A percentile compares a stretch with the other conserved stretches of the same genome.
phyloP scores from a whole-genome alignment of 148 eudicot genomes.

The Chenopodium formosanum region DNA sequence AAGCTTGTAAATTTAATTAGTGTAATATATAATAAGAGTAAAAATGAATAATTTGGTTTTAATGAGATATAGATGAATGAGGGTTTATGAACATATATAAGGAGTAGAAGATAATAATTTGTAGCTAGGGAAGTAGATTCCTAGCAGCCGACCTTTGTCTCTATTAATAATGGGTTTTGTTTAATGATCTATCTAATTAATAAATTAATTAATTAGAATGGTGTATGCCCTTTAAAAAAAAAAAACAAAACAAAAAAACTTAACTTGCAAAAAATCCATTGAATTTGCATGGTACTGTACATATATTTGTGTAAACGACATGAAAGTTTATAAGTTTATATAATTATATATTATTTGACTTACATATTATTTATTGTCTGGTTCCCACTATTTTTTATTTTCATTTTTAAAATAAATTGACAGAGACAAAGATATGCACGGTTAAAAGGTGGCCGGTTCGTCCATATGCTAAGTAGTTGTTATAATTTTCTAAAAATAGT shows the following conservation, averaged over 20 bases:
- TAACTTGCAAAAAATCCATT: conserved; percentile 14
- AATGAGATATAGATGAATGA: conserved; percentile 10
- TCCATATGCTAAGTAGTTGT: conserved; percentile 12
- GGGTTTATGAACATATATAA: conserved; percentile 25
- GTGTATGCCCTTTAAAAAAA: not conserved
- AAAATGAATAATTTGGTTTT: conserved; percentile 13
- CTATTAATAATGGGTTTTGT: not conserved
- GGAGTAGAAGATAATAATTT: not conserved
- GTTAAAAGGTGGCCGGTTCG: conserved; percentile 33
- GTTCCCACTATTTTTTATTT: conserved; percentile 20
- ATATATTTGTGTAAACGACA: conserved; percentile 4
- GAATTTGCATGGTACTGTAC: conserved; percentile 34
- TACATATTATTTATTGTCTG: conserved; percentile 13
- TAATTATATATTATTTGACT: not conserved
- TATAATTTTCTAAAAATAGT: not conserved
- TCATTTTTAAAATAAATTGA: not conserved
- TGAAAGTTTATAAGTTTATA: conserved; percentile 5
- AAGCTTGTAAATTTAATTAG: not conserved
- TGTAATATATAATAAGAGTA: conserved; percentile 17
- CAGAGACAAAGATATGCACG: conserved; percentile 16
- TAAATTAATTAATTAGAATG: conserved; percentile 10
- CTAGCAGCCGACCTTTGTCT: conserved; percentile 26
- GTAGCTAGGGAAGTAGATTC: conserved; percentile 19
- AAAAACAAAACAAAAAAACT: no score
- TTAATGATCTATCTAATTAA: not conserved